Evolutionary conservation across 208 protist genomes (phyloP).

Genomic region (Trypanosoma melophagium): DNA sequence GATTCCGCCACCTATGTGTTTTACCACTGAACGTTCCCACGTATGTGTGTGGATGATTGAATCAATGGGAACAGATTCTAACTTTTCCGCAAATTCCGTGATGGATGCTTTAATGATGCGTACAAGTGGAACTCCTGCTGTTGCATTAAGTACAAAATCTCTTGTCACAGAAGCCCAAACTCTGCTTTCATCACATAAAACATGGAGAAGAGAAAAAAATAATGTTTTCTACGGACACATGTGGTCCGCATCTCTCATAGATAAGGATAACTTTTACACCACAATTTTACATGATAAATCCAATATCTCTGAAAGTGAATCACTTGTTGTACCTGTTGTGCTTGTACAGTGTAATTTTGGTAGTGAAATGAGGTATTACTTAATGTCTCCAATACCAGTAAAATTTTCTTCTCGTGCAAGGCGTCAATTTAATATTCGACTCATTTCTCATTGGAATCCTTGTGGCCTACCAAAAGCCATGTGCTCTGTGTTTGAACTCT

Average conservation of each 20-base stretch:
- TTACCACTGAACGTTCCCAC: conserved; percentile 23
- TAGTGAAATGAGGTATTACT: conserved; percentile 21
- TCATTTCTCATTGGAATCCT: conserved; percentile 66
- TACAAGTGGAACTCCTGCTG: conserved; percentile 1
- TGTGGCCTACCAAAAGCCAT: conserved; percentile 20
- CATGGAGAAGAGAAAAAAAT: conserved; percentile 2
- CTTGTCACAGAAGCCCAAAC: not conserved
- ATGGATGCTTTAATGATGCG: conserved; percentile 25
- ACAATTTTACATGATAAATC: not conserved
- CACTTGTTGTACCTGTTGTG: conserved; percentile 21
- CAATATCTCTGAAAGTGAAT: not conserved
- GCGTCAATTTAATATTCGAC: conserved; percentile 19
- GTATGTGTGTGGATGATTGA: conserved; percentile 25
- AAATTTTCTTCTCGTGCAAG: conserved; percentile 24
- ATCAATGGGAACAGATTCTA: not conserved
- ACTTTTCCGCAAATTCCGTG: conserved; percentile 2
- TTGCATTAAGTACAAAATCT: not conserved
- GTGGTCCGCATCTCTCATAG: conserved; percentile 32
- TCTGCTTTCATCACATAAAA: not conserved
- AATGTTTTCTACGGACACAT: conserved; percentile 58
- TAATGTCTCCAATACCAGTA: conserved; percentile 35
- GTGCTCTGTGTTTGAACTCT: conserved; percentile 60
- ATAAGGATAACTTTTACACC: too few relatives aligned
- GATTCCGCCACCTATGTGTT: conserved; percentile 24
- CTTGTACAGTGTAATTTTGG: conserved; percentile 2